phyloP scores from a whole-genome alignment of 352 stramenopile genomes.

The Pythium sp. region DNA sequence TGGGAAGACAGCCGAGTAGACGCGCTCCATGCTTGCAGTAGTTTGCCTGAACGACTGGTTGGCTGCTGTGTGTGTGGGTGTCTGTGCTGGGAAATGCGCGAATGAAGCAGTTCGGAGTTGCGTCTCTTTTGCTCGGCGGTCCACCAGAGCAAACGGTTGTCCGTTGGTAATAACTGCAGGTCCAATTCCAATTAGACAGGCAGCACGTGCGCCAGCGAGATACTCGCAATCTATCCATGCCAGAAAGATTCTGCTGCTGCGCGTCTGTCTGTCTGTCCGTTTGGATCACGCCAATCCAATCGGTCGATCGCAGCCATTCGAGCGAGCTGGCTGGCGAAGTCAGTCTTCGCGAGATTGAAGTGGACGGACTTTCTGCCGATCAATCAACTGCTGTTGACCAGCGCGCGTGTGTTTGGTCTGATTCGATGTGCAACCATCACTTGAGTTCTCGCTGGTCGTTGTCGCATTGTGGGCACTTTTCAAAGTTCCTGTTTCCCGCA shows the following conservation, averaged over 20 bases:
- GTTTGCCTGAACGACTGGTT: neutral
- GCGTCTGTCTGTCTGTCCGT: neutral
- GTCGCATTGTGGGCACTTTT: too few species aligned
- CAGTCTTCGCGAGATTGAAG: too few species aligned
- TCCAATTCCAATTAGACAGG: neutral
- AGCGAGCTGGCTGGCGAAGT: too few species aligned
- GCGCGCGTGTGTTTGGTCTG: too few species aligned
- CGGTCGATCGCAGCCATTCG: too few species aligned
- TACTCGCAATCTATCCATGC: neutral
- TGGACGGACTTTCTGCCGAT: too few species aligned
- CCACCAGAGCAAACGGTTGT: neutral
- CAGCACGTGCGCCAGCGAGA: neutral
- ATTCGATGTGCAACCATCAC: too few species aligned
- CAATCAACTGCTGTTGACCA: too few species aligned
- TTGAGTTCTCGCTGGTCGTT: too few species aligned
- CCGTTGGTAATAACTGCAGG: neutral
- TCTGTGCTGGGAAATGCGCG: neutral
- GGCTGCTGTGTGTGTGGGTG: neutral
- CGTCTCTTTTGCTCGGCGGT: neutral
- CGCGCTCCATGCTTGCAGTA: conserved; percentile 54
- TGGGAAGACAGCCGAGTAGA: conserved; percentile 85
- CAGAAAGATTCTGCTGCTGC: neutral
- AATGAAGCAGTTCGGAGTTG: conserved; percentile 5
- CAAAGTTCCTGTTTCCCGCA: too few species aligned
- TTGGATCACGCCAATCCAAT: neutral